Evolutionary conservation across 805 yeast genomes (phyloP).

Genomic region (Saccharomycopsis schoenii): DNA sequence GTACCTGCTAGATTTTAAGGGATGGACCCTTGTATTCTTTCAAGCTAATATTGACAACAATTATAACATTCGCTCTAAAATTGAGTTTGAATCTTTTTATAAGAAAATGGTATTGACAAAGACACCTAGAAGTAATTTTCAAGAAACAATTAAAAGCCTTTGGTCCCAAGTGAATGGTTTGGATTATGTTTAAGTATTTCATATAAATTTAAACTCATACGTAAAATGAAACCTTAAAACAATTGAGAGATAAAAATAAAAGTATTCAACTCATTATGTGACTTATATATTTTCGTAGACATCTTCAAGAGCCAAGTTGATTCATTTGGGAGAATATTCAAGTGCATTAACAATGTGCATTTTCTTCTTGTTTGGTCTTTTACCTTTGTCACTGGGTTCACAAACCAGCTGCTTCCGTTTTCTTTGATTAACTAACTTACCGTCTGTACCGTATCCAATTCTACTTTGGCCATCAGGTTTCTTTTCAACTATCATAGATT

Average conservation of each 20-base stretch:
- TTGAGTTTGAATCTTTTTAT: background rate
- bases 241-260: too few relatives aligned
- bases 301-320: too few relatives aligned
- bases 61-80: background rate
- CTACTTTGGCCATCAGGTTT: slow-evolving; percentile 3
- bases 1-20: slow-evolving; percentile 37
- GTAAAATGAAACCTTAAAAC: too few relatives aligned
- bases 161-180: background rate
- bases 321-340: too few relatives aligned
- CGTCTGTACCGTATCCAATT: background rate
- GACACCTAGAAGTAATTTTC: background rate
- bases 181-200: background rate
- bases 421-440: background rate
- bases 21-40: slow-evolving; percentile 29
- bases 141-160: background rate
- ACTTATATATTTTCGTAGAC: too few relatives aligned
- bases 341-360: background rate
- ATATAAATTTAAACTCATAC: too few relatives aligned
- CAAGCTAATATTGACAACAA: background rate
- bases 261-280: too few relatives aligned
- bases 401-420: background rate
- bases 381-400: background rate
- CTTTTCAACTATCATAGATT: background rate
- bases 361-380: background rate
- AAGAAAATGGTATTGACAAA: background rate